A percentile compares a stretch with the other conserved stretches of the same genome.
Evolutionary conservation across 371 early-diverging fungal genomes (phyloP).

Genomic region (Mucor mucedo): DNA sequence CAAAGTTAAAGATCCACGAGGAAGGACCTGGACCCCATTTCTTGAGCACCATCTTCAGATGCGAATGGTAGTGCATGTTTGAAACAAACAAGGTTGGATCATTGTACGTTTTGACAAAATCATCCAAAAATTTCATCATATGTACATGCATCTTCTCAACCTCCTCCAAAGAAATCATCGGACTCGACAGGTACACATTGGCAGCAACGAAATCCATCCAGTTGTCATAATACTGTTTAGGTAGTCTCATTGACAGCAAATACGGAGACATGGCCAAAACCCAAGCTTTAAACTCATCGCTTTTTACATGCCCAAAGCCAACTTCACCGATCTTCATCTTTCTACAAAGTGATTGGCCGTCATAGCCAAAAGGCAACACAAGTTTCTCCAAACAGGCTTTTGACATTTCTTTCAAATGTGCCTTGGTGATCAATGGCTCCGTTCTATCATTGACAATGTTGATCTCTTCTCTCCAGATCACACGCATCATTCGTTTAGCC

Average conservation of each 20-base stretch:
- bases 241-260: background rate
- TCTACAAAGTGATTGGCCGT: background rate
- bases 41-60: background rate
- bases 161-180: background rate
- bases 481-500: constrained; percentile 3
- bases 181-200: background rate
- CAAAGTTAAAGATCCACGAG: background rate
- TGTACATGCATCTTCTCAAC: background rate
- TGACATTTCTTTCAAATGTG: background rate
- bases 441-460: background rate
- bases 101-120: background rate
- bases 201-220: background rate
- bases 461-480: background rate
- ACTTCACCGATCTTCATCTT: background rate
- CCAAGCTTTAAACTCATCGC: background rate
- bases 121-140: background rate
- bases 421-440: background rate
- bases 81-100: background rate
- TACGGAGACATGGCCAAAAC: background rate
- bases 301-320: background rate
- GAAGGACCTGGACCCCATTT: background rate
- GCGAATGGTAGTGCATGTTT: background rate
- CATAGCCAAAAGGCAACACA: background rate
- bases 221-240: background rate
- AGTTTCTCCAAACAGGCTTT: background rate